phyloP scores from a whole-genome alignment of 495 filamentous ascomycete genomes.

The Hypoxylon trugodes region DNA sequence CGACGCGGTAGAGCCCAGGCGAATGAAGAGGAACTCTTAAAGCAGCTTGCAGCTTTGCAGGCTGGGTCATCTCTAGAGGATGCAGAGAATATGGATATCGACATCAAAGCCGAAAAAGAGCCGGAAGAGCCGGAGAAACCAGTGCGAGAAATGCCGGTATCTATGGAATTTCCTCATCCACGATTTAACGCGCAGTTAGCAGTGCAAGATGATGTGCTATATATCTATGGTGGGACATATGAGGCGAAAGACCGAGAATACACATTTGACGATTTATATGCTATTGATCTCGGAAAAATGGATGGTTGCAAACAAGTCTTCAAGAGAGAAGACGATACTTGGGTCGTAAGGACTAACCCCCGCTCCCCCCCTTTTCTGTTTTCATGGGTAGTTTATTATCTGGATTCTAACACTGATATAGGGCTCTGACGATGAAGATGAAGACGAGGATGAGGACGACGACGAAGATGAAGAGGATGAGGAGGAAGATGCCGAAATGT shows the following conservation, averaged over 20 bases:
- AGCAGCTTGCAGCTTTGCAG: slow-evolving; percentile 82
- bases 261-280: slow-evolving; percentile 92
- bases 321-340: slow-evolving; percentile 82
- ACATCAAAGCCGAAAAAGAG: slow-evolving; percentile 51
- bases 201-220: slow-evolving; percentile 90
- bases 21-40: slow-evolving; percentile 87
- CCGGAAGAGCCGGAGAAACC: slow-evolving; percentile 57
- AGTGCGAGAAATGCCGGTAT: slow-evolving; percentile 61
- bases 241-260: slow-evolving; percentile 94
- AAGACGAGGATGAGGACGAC: slow-evolving; percentile 76
- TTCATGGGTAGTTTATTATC: background rate
- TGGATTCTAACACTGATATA: slow-evolving; percentile 43
- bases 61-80: slow-evolving; percentile 67
- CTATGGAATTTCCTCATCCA: slow-evolving; percentile 83
- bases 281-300: slow-evolving; percentile 88
- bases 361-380: background rate
- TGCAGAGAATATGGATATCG: slow-evolving; percentile 65
- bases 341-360: slow-evolving; percentile 68
- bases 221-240: slow-evolving; percentile 93
- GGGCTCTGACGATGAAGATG: slow-evolving; percentile 74
- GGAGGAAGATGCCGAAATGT: slow-evolving; percentile 60
- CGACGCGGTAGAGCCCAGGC: slow-evolving; percentile 77
- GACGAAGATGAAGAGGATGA: slow-evolving; percentile 74
- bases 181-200: slow-evolving; percentile 90
- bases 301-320: slow-evolving; percentile 93